phyloP scores from a whole-genome alignment of 176 grass and related monocot genomes.

The Aegilops umbellulata region DNA sequence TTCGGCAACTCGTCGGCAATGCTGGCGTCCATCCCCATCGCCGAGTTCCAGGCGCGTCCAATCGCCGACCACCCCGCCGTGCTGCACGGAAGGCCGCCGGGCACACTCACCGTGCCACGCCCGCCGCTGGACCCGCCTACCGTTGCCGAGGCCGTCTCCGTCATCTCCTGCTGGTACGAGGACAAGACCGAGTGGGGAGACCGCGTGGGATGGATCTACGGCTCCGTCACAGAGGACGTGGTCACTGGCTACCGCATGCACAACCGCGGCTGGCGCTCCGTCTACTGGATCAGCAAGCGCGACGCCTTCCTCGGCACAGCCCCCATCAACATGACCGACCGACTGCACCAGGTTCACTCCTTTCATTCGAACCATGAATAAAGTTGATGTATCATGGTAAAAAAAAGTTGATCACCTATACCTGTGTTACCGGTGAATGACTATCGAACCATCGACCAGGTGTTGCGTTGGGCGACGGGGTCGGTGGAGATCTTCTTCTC shows the following conservation, averaged over 20 bases:
- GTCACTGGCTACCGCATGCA: slow-evolving; percentile 98
- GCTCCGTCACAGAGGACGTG: slow-evolving; percentile 94
- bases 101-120: slow-evolving; percentile 63
- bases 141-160: slow-evolving; percentile 88
- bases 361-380: not conserved
- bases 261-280: slow-evolving; percentile 93
- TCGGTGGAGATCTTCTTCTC: slow-evolving; percentile 99
- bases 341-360: slow-evolving; percentile 56
- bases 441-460: slow-evolving; percentile 8
- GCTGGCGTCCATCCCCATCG: slow-evolving; percentile 80
- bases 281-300: slow-evolving; percentile 94
- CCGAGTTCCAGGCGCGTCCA: slow-evolving; percentile 87
- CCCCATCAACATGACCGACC: slow-evolving; percentile 89
- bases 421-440: too few species aligned
- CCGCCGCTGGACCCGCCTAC: slow-evolving; percentile 72
- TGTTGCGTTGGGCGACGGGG: slow-evolving; percentile 93
- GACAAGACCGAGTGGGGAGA: slow-evolving; percentile 99
- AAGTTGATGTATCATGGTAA: too few species aligned
- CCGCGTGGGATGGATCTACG: slow-evolving; percentile 98
- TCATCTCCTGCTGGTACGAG: slow-evolving; percentile 95
- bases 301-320: slow-evolving; percentile 93
- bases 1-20: slow-evolving; percentile 87
- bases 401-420: too few species aligned
- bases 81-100: slow-evolving; percentile 62
- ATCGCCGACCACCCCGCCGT: slow-evolving; percentile 81